A percentile compares a stretch with the other conserved stretches of the same genome.
Conservation (phyloP, 495 filamentous ascomycete species). For the Penicillium atrosanguineum region DNA sequence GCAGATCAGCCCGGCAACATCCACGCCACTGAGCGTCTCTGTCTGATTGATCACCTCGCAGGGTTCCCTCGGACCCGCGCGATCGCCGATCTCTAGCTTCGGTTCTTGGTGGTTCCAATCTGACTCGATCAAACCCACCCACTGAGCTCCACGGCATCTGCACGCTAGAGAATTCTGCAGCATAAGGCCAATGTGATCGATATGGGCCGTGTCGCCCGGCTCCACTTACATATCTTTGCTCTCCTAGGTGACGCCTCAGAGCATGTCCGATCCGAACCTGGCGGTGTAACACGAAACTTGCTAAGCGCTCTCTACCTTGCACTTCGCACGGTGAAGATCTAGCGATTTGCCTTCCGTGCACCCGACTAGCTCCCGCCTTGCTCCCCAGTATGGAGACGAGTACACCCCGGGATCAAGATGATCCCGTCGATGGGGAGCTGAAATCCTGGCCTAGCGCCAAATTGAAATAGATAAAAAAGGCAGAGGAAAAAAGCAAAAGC, state of each 20-base stretch:
- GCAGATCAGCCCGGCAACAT: slow-evolving; percentile 6
- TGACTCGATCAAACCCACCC: slow-evolving; percentile 5
- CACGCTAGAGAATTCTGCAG: slow-evolving; percentile 13
- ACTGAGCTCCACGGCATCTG: slow-evolving; percentile 5
- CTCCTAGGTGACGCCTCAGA: background rate
- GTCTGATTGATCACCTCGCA: slow-evolving; percentile 20
- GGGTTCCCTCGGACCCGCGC: slow-evolving; percentile 3
- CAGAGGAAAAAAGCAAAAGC: slow-evolving; percentile 16
- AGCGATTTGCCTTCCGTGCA: slow-evolving; percentile 9
- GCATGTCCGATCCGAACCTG: slow-evolving; percentile 23
- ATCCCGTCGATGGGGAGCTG: slow-evolving; percentile 1
- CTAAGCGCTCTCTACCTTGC: slow-evolving; percentile 14
- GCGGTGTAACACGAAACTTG: slow-evolving; percentile 28
- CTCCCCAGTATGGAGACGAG: slow-evolving; percentile 6
- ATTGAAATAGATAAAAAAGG: background rate
- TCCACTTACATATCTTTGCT: slow-evolving; percentile 2
- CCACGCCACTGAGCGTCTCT: background rate
- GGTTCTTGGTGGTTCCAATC: slow-evolving; percentile 1
- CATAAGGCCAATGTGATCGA: slow-evolving; percentile 23
- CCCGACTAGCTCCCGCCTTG: background rate
- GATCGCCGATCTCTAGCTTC: slow-evolving; percentile 10
- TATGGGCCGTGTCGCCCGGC: slow-evolving; percentile 12
- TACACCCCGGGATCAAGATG: slow-evolving; percentile 7
- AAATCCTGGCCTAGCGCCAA: background rate
- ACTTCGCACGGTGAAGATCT: slow-evolving; percentile 6